phyloP scores from a whole-genome alignment of 257 asterid genomes.

The Avicennia marina region DNA sequence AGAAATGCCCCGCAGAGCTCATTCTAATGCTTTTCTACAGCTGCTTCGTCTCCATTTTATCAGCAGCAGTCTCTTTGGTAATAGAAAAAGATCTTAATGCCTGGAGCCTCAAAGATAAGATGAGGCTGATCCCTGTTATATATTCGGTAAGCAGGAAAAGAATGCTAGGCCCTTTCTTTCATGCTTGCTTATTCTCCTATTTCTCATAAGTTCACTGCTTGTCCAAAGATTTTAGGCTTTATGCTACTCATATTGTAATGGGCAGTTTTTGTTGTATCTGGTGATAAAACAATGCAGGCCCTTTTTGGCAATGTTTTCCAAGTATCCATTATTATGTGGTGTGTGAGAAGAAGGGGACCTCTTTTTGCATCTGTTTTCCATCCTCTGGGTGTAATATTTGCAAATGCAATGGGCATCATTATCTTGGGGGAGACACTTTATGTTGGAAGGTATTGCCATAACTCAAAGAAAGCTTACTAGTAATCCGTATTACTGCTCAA shows the following conservation, averaged over 20 bases:
- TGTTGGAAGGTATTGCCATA: conserved; percentile 80
- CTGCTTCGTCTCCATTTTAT: conserved; percentile 42
- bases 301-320: conserved; percentile 60
- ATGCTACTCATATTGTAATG: too few relatives aligned
- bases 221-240: too few relatives aligned
- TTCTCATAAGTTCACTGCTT: too few relatives aligned
- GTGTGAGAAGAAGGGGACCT: conserved; percentile 59
- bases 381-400: conserved; percentile 53
- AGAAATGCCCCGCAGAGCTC: conserved; percentile 55
- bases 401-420: conserved; percentile 36
- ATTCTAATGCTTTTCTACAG: conserved; percentile 64
- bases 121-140: conserved; percentile 46
- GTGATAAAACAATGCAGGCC: conserved; percentile 43
- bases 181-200: too few relatives aligned
- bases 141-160: conserved; percentile 43
- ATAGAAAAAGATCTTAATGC: conserved; percentile 34
- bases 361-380: conserved; percentile 60
- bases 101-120: conserved; percentile 45
- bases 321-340: conserved; percentile 52
- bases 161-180: too few relatives aligned
- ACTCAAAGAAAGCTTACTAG: too few relatives aligned
- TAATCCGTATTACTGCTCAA: too few relatives aligned
- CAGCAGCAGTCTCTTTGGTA: conserved; percentile 37
- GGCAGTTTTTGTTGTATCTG: too few relatives aligned
- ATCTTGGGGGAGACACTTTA: conserved; percentile 50